These are phyloP conservation scores for Oryza meridionalis DNA, from an alignment of 176 grass and related monocot genomes.

Conservation along the genomic window DNA sequence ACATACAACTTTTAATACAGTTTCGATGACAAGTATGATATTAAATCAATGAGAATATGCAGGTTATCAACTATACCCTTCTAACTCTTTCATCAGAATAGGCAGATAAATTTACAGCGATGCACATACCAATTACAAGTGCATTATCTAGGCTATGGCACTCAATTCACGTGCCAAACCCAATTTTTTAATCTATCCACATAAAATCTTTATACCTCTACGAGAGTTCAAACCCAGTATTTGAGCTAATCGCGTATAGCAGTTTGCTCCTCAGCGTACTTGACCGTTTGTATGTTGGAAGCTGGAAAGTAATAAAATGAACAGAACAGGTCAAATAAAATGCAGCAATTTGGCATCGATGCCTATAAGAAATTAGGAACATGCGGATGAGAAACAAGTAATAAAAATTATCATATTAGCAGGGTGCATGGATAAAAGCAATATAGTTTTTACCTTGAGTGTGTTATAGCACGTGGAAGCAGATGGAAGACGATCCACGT, in stretches of 20 bases:
- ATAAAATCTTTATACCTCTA: constrained; percentile 43
- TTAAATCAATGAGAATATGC: background rate
- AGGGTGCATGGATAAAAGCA: background rate
- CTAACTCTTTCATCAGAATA: background rate
- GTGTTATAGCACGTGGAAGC: constrained; percentile 98
- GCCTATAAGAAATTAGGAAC: background rate
- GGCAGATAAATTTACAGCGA: background rate
- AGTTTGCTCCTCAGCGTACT: constrained; percentile 91
- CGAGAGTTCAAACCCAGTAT: constrained; percentile 89
- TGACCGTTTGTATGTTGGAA: constrained; percentile 84
- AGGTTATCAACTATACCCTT: background rate
- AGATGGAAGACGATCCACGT: constrained; percentile 92
- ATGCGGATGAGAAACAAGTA: background rate
- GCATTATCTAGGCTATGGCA: background rate
- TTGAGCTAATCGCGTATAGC: constrained; percentile 84
- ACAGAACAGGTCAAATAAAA: background rate
- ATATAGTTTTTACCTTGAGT: constrained; percentile 63
- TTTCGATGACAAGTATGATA: too few species aligned
- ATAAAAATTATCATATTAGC: background rate
- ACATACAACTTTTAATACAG: background rate
- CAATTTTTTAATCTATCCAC: constrained; percentile 61
- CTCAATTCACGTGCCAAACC: background rate
- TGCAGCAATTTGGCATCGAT: background rate
- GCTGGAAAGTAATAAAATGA: constrained; percentile 43
- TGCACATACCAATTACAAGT: background rate